Evolutionary conservation across 139 green algal genomes (phyloP).

Genomic region (Chlorella sp.): DNA sequence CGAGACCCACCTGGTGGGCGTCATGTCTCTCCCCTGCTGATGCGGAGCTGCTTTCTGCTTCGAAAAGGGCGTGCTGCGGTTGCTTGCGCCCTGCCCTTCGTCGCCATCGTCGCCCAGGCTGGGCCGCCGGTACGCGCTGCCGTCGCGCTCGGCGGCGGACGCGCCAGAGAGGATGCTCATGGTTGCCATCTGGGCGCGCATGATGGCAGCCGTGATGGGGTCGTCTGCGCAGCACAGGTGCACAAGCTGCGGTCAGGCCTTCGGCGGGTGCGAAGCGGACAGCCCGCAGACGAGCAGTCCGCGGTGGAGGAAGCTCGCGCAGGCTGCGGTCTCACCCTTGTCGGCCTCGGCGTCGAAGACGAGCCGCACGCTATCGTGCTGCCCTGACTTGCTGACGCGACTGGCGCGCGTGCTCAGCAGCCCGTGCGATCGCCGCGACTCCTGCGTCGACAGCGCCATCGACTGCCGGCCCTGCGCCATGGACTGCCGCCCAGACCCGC

Average conservation of each 20-base stretch:
- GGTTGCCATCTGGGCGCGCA: conserved; percentile 9
- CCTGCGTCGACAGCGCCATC: no score
- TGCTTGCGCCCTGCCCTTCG: not conserved
- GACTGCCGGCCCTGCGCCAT: no score
- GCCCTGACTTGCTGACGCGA: not conserved
- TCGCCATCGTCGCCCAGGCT: not conserved
- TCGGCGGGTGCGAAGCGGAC: no score
- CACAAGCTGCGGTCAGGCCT: no score
- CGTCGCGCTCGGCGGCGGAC: not conserved
- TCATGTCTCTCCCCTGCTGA: not conserved
- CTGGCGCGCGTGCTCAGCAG: no score
- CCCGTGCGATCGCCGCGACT: no score
- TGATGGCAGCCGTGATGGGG: conserved; percentile 30
- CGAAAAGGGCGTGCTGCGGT: not conserved
- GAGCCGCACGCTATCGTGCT: conserved; percentile 18
- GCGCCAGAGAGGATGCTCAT: not conserved
- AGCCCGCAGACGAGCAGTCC: no score
- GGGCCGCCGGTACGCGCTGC: no score
- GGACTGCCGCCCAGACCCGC: no score
- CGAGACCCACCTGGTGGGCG: conserved; percentile 4
- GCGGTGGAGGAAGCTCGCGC: no score
- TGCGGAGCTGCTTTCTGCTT: not conserved
- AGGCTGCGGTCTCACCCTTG: no score
- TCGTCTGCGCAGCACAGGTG: conserved; percentile 26
- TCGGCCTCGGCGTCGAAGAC: conserved; percentile 17